These are phyloP conservation scores for Abelmoschus esculentus DNA, from an alignment of 345 rosid species.

Conservation along the genomic window DNA sequence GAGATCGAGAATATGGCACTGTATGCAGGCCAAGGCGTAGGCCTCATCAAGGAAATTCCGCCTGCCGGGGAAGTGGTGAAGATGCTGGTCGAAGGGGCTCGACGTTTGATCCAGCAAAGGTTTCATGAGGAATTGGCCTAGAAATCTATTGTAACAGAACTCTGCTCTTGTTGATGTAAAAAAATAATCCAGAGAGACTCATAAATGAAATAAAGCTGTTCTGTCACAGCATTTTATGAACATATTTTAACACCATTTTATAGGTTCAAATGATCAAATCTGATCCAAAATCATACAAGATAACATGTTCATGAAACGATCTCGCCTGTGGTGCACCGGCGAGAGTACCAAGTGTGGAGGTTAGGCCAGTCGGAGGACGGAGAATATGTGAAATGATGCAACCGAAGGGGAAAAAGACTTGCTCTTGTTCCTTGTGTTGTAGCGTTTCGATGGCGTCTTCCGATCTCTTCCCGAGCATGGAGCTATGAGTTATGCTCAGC, in stretches of 20 bases:
- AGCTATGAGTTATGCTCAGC: slow-evolving; percentile 34
- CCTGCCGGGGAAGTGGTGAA: slow-evolving; percentile 64
- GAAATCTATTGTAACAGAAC: background rate
- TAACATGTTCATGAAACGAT: slow-evolving; percentile 19
- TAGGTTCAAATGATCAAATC: too few relatives aligned
- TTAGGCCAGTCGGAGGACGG: slow-evolving; percentile 89
- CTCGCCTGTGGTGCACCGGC: slow-evolving; percentile 69
- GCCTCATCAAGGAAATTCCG: slow-evolving; percentile 63
- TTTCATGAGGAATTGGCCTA: background rate
- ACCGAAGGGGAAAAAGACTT: slow-evolving; percentile 67
- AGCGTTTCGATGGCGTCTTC: slow-evolving; percentile 53
- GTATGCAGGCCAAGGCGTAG: slow-evolving; percentile 83
- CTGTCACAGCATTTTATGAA: too few relatives aligned
- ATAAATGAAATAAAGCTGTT: too few relatives aligned
- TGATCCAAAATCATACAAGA: background rate
- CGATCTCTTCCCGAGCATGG: slow-evolving; percentile 46
- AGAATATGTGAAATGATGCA: slow-evolving; percentile 57
- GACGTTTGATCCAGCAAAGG: slow-evolving; percentile 32
- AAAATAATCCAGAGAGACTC: too few relatives aligned
- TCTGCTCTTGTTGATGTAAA: too few relatives aligned
- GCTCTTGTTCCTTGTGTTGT: slow-evolving; percentile 53
- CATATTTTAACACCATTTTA: too few relatives aligned
- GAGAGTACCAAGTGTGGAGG: slow-evolving; percentile 44
- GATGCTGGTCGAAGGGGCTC: slow-evolving; percentile 60
- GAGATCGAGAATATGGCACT: slow-evolving; percentile 82